Evolutionary conservation across 129 eudicot species (phyloP).

Genomic region (Logfia minima): DNA sequence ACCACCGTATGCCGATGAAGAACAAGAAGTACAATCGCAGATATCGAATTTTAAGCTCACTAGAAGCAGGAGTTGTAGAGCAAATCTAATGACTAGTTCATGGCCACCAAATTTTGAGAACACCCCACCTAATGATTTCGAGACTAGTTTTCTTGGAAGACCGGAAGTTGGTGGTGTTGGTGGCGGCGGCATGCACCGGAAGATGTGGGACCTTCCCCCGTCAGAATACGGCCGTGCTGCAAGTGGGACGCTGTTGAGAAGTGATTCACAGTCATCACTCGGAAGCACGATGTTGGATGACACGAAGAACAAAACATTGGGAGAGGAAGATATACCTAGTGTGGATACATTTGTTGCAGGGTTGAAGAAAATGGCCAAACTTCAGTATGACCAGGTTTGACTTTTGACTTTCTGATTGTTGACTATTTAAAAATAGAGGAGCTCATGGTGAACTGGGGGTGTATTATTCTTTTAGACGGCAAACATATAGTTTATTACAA

Average conservation of each 20-base stretch:
- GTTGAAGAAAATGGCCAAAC: slow-evolving; percentile 88
- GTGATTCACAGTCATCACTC: slow-evolving; percentile 67
- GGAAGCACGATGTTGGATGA: slow-evolving; percentile 65
- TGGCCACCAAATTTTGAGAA: slow-evolving; percentile 52
- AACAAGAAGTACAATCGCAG: slow-evolving; percentile 39
- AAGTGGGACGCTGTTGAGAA: slow-evolving; percentile 53
- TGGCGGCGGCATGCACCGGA: slow-evolving; percentile 40
- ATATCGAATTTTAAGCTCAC: slow-evolving; percentile 39
- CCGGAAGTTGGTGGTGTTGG: slow-evolving; percentile 40
- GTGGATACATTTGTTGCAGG: slow-evolving; percentile 84
- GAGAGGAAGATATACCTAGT: slow-evolving; percentile 89
- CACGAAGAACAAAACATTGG: slow-evolving; percentile 31
- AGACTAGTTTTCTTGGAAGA: slow-evolving; percentile 60
- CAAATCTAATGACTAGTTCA: slow-evolving; percentile 51
- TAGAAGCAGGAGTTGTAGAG: slow-evolving; percentile 67
- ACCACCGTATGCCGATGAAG: slow-evolving; percentile 37
- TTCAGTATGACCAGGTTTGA: slow-evolving; percentile 73
- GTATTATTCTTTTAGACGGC: not conserved
- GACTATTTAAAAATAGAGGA: not conserved
- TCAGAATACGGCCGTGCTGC: slow-evolving; percentile 49
- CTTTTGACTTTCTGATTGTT: slow-evolving; percentile 1
- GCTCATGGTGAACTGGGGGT: not conserved
- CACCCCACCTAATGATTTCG: slow-evolving; percentile 74
- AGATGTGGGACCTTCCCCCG: slow-evolving; percentile 59
- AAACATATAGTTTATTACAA: not conserved